Evolutionary conservation across 805 yeast species (phyloP), one percentile per base, ranked within the genome.

Genomic region (Vanderwaltozyma yarrowii): DNA sequence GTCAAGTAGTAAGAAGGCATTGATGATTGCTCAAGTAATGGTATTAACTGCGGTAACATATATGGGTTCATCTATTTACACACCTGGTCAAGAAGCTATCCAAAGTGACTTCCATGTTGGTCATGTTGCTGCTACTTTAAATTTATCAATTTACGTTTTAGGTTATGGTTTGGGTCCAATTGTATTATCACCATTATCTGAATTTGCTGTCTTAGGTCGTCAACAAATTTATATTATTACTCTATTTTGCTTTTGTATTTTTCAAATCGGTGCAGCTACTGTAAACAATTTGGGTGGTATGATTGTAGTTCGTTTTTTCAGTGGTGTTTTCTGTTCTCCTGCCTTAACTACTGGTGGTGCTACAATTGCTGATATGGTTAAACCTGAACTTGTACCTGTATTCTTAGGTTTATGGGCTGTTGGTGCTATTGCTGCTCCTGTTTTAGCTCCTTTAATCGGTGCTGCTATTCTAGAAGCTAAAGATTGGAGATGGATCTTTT

Each of bases 161-260:
- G 83, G 81, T 9, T 76, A 77, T 48, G 82, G 78, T 37, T 35
- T 74, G 15, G 80, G 80, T 1, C 80, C 80, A 2, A 61, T 76
- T 62, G 44, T 74, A 2, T 70, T 74, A 37, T 70, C 79, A 0
- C 82, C 83, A 3, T 45, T 77, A 43, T 69, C 78, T 12, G 83
- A 77, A 51, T 64, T 71, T 34, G 70, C 76, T 2, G 51, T 55
- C 3, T 52, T 73, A 34, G 82, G 82, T 12, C 65, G 81, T 43
- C 71, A 71, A 38, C 59, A 66, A 23, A 65, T 73, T 30, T 76
- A 74, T 43, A 59, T 68, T 25, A 35, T 57, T 16, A 64, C 80
- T 2, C 54, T 74, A 27, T 57, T 72, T 39, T 32, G 73, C 2
- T 77, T 73, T 44, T 51, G 64, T 38, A 56, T 72, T 10, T 54